Percentiles rank a stretch among this genome's conserved stretches.
phyloP scores from a whole-genome alignment of 2,329 filamentous ascomycete genomes.

The Trichophyton benhamiae region DNA sequence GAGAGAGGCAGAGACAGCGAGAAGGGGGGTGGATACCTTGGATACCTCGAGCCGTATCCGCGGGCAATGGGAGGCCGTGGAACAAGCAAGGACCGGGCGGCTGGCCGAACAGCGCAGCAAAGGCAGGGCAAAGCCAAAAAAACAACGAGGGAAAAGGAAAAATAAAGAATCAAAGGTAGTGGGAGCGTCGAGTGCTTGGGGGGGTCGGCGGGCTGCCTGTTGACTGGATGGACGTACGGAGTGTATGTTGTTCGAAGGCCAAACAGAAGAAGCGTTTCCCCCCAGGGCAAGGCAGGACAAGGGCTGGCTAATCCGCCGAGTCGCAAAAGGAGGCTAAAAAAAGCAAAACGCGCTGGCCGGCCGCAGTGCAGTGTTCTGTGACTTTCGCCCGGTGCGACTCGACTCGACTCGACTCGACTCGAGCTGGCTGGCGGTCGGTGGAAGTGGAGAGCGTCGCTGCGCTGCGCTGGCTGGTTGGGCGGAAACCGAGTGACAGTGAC shows the following conservation, averaged over 20 bases:
- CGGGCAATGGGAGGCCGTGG: conserved; percentile 4
- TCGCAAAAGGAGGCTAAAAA: conserved; percentile 5
- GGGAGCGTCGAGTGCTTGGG: no score
- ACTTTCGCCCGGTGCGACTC: no score
- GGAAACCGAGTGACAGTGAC: neutral
- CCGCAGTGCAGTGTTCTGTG: neutral
- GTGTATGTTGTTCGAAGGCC: no score
- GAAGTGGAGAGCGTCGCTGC: neutral
- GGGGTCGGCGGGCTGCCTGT: no score
- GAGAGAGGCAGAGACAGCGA: neutral
- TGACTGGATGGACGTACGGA: no score
- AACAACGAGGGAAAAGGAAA: no score
- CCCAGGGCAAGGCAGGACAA: neutral
- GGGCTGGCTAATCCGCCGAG: neutral
- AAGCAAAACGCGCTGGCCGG: conserved; percentile 4
- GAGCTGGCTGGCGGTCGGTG: no score
- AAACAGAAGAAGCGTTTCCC: no score
- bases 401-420: no score
- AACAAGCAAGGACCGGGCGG: neutral
- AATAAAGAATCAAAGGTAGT: no score
- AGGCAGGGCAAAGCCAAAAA: neutral
- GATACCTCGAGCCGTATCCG: neutral
- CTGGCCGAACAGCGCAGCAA: neutral
- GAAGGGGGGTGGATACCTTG: neutral
- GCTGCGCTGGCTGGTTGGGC: neutral